These are phyloP conservation scores for Cercospora sesami DNA, from an alignment of 2,329 filamentous ascomycete species.

Conservation along the genomic window DNA sequence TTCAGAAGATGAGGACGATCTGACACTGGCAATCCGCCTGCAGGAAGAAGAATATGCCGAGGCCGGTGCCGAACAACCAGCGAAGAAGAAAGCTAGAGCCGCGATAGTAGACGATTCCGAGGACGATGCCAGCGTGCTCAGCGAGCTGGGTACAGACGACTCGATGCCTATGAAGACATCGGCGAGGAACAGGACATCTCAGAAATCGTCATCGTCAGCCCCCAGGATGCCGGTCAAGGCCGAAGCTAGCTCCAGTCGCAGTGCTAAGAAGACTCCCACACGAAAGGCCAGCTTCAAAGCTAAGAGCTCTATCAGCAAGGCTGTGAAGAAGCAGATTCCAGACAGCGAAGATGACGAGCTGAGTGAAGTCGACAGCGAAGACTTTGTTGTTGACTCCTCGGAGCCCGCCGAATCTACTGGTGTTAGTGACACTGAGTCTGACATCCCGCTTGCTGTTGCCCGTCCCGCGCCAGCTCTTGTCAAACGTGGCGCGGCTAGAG, in stretches of 20 bases:
- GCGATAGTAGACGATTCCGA: conserved; percentile 33
- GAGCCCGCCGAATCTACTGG: conserved; percentile 35
- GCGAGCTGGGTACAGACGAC: conserved; percentile 29
- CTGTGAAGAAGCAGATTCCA: conserved; percentile 32
- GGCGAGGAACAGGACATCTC: conserved; percentile 1
- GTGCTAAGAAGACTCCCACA: conserved; percentile 26
- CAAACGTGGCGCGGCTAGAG: conserved; percentile 12
- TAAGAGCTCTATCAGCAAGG: conserved; percentile 35
- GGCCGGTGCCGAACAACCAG: conserved; percentile 19
- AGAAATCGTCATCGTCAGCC: neutral
- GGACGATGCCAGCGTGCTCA: conserved; percentile 35
- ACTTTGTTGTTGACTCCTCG: conserved; percentile 36
- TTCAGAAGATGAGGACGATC: conserved; percentile 33
- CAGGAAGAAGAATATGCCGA: conserved; percentile 42
- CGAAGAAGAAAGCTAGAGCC: conserved; percentile 35
- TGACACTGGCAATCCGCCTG: conserved; percentile 35
- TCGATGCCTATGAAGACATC: conserved; percentile 17
- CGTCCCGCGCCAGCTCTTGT: conserved; percentile 11
- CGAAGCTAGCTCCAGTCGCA: conserved; percentile 15
- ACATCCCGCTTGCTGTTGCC: conserved; percentile 28
- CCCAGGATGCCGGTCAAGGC: conserved; percentile 23
- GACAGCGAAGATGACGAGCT: conserved; percentile 42
- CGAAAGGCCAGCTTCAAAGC: conserved; percentile 29
- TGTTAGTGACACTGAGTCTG: conserved; percentile 39
- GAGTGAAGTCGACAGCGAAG: conserved; percentile 32